Evolutionary conservation across 441 rosid genomes (phyloP).

Genomic region (Populus hybrid): DNA sequence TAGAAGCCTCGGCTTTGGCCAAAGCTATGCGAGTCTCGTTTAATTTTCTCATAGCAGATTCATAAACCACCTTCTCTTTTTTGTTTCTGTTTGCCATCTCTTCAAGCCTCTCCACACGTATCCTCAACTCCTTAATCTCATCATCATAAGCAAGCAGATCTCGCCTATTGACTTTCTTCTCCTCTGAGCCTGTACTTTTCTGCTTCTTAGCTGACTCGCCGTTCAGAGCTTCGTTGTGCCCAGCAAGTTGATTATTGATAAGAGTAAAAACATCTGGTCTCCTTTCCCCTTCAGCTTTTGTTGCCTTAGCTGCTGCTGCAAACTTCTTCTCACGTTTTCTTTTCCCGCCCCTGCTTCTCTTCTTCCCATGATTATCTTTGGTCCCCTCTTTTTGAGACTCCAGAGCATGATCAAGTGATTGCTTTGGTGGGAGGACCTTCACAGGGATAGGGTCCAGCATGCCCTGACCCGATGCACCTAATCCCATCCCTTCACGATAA

Average conservation of each 20-base stretch:
- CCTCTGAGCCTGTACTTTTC: conserved; percentile 39
- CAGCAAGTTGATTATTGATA: conserved; percentile 67
- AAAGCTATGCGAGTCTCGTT: conserved; percentile 22
- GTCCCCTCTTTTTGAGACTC: conserved; percentile 46
- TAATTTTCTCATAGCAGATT: conserved; percentile 73
- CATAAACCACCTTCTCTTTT: conserved; percentile 68
- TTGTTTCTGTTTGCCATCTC: conserved; percentile 83
- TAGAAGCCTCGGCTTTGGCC: conserved; percentile 71
- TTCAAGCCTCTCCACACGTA: conserved; percentile 60
- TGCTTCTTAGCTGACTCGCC: conserved; percentile 38
- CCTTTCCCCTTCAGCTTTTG: conserved; percentile 51
- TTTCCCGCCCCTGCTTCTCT: conserved; percentile 84
- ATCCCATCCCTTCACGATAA: conserved; percentile 92
- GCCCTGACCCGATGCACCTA: conserved; percentile 82
- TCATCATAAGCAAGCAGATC: conserved; percentile 69
- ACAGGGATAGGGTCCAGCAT: conserved; percentile 69
- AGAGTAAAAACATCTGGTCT: conserved; percentile 81
- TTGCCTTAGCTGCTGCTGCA: conserved; percentile 63
- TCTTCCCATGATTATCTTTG: conserved; percentile 45
- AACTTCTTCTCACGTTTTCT: conserved; percentile 80
- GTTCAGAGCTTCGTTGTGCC: conserved; percentile 36
- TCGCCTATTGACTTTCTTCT: conserved; percentile 63
- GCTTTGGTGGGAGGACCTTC: conserved; percentile 77
- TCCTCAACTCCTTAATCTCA: conserved; percentile 65
- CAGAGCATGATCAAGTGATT: conserved; percentile 77